These are phyloP conservation scores for Xylaria sp. DNA, from an alignment of 2,329 filamentous ascomycete species.

Conservation along the genomic window DNA sequence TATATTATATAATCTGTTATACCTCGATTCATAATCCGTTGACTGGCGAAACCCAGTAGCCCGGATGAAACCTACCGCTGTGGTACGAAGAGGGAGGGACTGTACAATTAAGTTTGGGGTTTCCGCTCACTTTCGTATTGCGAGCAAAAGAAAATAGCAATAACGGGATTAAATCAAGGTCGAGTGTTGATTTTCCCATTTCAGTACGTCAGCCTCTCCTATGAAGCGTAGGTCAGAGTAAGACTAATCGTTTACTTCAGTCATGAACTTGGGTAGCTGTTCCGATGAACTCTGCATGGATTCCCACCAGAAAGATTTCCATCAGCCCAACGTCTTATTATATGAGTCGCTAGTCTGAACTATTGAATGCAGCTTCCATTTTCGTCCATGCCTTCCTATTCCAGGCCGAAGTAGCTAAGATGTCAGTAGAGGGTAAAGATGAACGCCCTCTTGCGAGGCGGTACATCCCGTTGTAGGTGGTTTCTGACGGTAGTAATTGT, in stretches of 20 bases:
- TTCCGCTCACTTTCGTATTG: neutral
- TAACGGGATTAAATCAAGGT: neutral
- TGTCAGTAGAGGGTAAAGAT: neutral
- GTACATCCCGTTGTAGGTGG: neutral
- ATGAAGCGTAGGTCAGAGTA: neutral
- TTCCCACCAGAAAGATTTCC: neutral
- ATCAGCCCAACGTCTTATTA: neutral
- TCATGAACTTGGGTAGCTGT: neutral
- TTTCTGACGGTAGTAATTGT: constrained; percentile 3
- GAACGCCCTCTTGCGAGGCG: neutral
- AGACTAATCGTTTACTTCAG: neutral
- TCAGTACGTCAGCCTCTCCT: neutral
- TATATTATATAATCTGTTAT: constrained; percentile 10
- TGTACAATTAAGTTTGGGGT: neutral
- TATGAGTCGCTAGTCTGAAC: too few species aligned
- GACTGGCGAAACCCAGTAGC: neutral
- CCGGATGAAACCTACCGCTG: neutral
- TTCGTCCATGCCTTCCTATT: neutral
- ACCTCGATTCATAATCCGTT: constrained; percentile 10
- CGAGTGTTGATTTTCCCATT: neutral
- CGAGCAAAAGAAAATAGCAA: neutral
- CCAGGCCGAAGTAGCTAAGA: neutral
- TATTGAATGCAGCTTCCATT: neutral
- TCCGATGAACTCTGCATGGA: neutral
- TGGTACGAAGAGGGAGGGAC: too few species aligned